Evolutionary conservation across 371 early-diverging fungal genomes (phyloP).

Genomic region (Rhizopus microsporus): DNA sequence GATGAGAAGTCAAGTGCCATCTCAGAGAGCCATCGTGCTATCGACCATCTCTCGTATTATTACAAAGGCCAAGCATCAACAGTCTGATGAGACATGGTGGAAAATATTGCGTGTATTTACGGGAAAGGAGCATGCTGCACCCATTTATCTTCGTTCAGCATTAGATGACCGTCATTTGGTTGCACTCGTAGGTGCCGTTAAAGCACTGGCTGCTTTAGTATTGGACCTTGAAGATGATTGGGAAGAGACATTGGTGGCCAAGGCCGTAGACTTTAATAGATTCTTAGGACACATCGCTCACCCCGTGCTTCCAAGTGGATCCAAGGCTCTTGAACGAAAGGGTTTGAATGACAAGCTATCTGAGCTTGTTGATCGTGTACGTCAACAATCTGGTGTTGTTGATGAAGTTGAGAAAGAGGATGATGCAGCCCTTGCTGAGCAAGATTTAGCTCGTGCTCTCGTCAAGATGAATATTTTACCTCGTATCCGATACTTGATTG

Average conservation of each 20-base stretch:
- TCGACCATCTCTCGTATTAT: conserved; percentile 65
- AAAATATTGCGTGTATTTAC: conserved; percentile 39
- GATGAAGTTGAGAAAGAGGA: conserved; percentile 25
- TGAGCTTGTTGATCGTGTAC: conserved; percentile 26
- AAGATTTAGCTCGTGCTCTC: conserved; percentile 56
- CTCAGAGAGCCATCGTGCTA: conserved; percentile 79
- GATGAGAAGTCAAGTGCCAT: conserved; percentile 78
- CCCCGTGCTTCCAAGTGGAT: conserved; percentile 10
- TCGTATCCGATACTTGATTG: conserved; percentile 57
- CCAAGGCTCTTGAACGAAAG: conserved; percentile 2
- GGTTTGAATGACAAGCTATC: conserved; percentile 22
- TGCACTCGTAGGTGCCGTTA: conserved; percentile 56
- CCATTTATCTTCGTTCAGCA: conserved; percentile 60
- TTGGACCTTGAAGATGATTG: conserved; percentile 24
- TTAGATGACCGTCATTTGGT: conserved; percentile 68
- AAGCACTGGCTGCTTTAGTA: conserved; percentile 49
- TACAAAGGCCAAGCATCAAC: conserved; percentile 43
- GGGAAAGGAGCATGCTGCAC: conserved; percentile 40
- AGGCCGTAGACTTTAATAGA: conserved; percentile 21
- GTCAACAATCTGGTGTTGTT: conserved; percentile 23
- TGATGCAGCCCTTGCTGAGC: conserved; percentile 52
- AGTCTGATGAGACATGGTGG: conserved; percentile 24
- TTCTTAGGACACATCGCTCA: conserved; percentile 32
- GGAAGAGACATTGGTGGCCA: conserved; percentile 5
- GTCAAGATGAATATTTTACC: conserved; percentile 58